Base-by-base conservation (phyloP, 139 green algal species). In the Chlorella sp. region DNA sequence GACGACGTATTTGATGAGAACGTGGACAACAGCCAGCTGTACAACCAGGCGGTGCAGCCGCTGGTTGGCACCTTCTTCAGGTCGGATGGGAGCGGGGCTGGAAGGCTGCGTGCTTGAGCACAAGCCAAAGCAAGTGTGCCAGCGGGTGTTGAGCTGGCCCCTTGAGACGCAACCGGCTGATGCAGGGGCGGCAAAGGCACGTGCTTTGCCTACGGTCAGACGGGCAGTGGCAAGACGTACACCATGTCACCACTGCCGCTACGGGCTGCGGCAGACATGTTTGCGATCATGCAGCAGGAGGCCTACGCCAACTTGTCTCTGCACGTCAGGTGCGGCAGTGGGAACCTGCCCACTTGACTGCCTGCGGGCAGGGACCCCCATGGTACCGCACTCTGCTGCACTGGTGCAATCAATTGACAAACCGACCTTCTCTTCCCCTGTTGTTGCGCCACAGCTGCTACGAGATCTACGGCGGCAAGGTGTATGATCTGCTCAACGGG, bases 201-300 rank as follows among this genome's bases (percentile, higher is more conserved):
- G 2, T 98, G 95, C 92, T 99, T 99, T 91, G 97, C 97, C 3
- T 99, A 99, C 87, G 97, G 97, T 1, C 96, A 98, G 87, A 97
- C 96, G 39, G 96, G 95, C 78, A 60, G 39, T 4, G 97, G 97
- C 39, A 99, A 99, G 90, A 99, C 97, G 9, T 96, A 96, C 93
- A 99, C 97, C 12, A 99, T 99, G 96, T 86, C 91, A 63, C 97
- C 97, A 21, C 89, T 99, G 84, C 97, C 97, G 18, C 91, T 97
- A 60, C 93, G 96, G 7, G 95, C 97, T 5, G 94, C 95, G 1
- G 78, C 89, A 23, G 97, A 99, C 89, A 97, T 99, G 30, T 92
- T 99, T 51, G 64, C 63, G 25, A 89, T 92, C 74, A 89, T 98
- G 79, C n/a, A 82, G 79, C 87, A 12, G 74, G 72, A 60, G 81